Evolutionary conservation across 805 yeast genomes (phyloP), one percentile per base, ranked within the genome.

Genomic region (Candida railenensis): DNA sequence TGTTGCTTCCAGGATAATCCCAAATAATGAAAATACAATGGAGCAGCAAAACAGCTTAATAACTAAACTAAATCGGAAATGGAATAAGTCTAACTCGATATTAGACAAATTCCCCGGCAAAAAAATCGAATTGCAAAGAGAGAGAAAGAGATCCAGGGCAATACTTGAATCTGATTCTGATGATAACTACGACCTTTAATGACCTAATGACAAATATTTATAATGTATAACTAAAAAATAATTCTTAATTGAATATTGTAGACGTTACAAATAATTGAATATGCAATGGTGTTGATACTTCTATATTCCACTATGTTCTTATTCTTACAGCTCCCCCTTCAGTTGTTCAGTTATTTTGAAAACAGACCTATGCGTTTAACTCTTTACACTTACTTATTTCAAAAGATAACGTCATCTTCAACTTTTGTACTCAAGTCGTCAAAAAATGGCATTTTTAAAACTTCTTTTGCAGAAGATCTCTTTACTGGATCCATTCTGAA

Each of bases 371-470:
- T 25, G 11, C 30, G n/a, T 25, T 25, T 11, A 25, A 11, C 30
- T 25, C 30, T 25, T 25, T 11, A 11, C 30, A 7, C 11, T 25
- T 25, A 25, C 30, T 25, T 25, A 25, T 25, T 25, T 36, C 39
- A 36, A 36, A 25, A 36, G 16, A 37, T 36, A 32, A 67, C 71
- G 46, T 69, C 74, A 44, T 68, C 73, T 43, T 66, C 68, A 40
- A 54, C 60, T 7, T 53, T 46, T n/a, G 48, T 49, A 20, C 44
- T 47, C 40, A 73, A 57, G 52, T 78, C 80, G 48, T 68, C 60
- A 60, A 88, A 86, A 60, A 85, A 87, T 20, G 81, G 79, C 64
- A 78, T 71, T 42, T 74, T 69, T 50, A 85, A 62, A 9, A 82
- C 72, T 34, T 81, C 82, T 46, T 69, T 72, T 0, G 89, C 87